A percentile compares a stretch with the other conserved stretches of the same genome.
Conservation (phyloP, 345 rosid genomes). For the Bretschneidera sinensis region DNA sequence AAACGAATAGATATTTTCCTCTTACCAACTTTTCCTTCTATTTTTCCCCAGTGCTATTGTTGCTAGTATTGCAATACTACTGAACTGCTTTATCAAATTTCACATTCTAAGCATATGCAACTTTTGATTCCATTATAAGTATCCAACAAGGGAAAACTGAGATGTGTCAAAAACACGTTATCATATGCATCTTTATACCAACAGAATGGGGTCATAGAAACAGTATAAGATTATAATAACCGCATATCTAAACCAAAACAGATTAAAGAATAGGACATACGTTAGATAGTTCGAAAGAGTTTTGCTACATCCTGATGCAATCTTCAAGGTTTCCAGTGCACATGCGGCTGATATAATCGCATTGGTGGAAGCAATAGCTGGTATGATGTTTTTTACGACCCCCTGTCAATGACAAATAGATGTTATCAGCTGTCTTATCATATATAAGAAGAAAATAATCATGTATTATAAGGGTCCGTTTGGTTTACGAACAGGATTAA, state of each 20-base stretch:
- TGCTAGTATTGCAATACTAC: background rate
- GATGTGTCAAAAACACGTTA: too few species aligned
- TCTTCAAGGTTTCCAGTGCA: slow-evolving; percentile 89
- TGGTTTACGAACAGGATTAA: too few species aligned
- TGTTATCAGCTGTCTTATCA: background rate
- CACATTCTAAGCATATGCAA: too few species aligned
- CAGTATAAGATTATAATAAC: background rate
- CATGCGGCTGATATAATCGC: slow-evolving; percentile 94
- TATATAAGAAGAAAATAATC: background rate
- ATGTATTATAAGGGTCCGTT: too few species aligned
- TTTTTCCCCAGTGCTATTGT: background rate
- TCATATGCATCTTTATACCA: too few species aligned
- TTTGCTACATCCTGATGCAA: slow-evolving; percentile 95
- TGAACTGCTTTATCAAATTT: background rate
- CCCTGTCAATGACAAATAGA: slow-evolving; percentile 43
- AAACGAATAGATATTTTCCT: background rate
- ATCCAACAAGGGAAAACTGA: too few species aligned
- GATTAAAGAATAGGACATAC: slow-evolving; percentile 30
- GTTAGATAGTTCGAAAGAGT: slow-evolving; percentile 79
- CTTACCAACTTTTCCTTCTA: background rate
- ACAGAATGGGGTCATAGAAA: background rate
- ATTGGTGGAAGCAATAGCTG: slow-evolving; percentile 98
- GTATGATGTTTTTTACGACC: slow-evolving; percentile 93
- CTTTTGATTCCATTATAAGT: too few species aligned
- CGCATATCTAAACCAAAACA: background rate